Evolutionary conservation across 2,329 filamentous ascomycete species (phyloP).

Genomic region (Penicillium sp.): DNA sequence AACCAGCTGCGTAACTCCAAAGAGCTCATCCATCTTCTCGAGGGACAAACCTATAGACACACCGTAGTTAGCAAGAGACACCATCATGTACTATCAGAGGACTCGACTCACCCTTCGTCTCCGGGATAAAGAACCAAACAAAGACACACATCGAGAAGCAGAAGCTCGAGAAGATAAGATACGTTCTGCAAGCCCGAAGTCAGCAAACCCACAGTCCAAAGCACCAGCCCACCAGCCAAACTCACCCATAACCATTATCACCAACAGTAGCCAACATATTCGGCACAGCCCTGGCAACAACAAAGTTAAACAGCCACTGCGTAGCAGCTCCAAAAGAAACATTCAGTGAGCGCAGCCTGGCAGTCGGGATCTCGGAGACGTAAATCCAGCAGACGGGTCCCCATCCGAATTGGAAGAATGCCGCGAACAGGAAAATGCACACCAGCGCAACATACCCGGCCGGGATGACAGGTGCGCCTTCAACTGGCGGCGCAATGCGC

Average conservation of each 20-base stretch:
- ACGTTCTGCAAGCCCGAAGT: constrained; percentile 55
- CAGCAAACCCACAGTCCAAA: constrained; percentile 27
- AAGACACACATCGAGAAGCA: constrained; percentile 65
- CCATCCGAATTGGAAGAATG: constrained; percentile 69
- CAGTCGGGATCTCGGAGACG: constrained; percentile 68
- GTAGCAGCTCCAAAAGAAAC: constrained; percentile 67
- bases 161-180: constrained; percentile 68
- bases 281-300: constrained; percentile 66
- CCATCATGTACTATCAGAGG: not conserved
- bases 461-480: constrained; percentile 56
- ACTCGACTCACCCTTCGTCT: constrained; percentile 62
- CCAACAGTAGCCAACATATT: constrained; percentile 64
- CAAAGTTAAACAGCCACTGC: constrained; percentile 74
- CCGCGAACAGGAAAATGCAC: constrained; percentile 71
- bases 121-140: constrained; percentile 68
- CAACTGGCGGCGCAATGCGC: constrained; percentile 46
- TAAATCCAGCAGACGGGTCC: constrained; percentile 73
- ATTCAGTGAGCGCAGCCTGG: constrained; percentile 64
- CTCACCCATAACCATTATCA: constrained; percentile 50
- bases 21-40: constrained; percentile 67
- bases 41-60: constrained; percentile 46
- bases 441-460: constrained; percentile 70
- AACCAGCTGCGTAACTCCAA: constrained; percentile 56
- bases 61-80: not conserved
- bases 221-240: constrained; percentile 11